Evolutionary conservation across 129 eudicot species (phyloP), one percentile per base, ranked within the genome.

Genomic region (Smallanthus sonchifolius): DNA sequence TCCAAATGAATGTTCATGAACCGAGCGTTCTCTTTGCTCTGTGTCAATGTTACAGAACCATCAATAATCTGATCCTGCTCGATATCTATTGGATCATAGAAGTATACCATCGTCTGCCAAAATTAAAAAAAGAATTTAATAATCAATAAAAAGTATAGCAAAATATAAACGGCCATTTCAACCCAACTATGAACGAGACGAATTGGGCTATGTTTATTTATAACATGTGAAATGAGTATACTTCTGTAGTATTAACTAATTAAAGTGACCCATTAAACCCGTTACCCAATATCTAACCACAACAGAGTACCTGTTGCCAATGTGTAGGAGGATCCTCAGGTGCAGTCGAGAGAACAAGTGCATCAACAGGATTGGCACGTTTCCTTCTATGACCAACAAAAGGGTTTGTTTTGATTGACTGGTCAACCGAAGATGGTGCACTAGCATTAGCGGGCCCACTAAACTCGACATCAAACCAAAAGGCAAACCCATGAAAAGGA

Each of bases 261-360:
- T 7, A 15, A 45, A 67, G 19, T 28, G 32, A 67, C 20, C 16
- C 55, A 7, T 43, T 67, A 10, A 28, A 20, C 10, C 56, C 6
- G 8, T 65, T 24, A 67, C 38, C 38, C 19, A 42, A 30, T 43
- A 44, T 45, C 60, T 28, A 64, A 65, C 52, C 19, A 6, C 15
- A 78, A 44, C 34, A 44, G 39, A 28, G 24, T 82, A 92, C 98
- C 92, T 93, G 98, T 75, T 90, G 97, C 98, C 98, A 93, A 74
- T 93, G 98, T 56, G 98, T 93, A 67, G 97, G 96, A 16, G 97
- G 98, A 78, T 88, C 89, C 91, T 93, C 98, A 2, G 98, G 98
- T 82, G 98, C 98, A 47, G 98, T 93, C 56, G 98, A 93, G 30
- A 93, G 89, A 67, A 93, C 91, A 86, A 93, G 96, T 35, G 85